Base-by-base conservation (phyloP, 169 alveolate species). In the Cryptosporidium baileyi region DNA sequence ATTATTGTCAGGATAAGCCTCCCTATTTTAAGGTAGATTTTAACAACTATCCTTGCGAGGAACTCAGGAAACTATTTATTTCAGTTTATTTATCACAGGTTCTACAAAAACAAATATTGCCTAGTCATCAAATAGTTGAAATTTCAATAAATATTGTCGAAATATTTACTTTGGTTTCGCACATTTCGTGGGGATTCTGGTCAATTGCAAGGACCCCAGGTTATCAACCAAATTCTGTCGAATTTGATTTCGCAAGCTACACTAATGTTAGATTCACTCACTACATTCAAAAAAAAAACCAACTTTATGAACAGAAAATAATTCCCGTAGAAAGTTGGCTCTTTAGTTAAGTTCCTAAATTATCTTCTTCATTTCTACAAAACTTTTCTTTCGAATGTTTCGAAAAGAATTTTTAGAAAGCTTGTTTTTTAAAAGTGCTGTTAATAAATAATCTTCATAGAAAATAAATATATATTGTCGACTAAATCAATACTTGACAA, bases 151-250 rank as follows among this genome's bases (percentile, higher is more conserved):
- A 88, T 9, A 63, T 91, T 11, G 57, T 92, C 3, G 94, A 92
- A 63, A 67, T 90, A 17, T 91, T 88, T 44, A 85, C 95, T 11
- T 45, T 92, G 57, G 92, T 93, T 15, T 80, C 91, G 9, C 92
- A 88, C 45, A 60, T 92, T 36, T 62, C 90, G 44, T 92, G 95
- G 95, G 93, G 92, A 43, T 80, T 89, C 17, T 92, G 95, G 95
- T 89, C 94, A 19, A 40, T 81, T 60, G 91, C 81, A 15, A 80
- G 91, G 44, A 81, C 80, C 61, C 61, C 91, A 13, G 82, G 82
- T 36, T 34, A 82, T 32, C 80, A 63, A 8, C 63, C 88, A 59
- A 82, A 51, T 85, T 44, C 91, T 28, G 59, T 60, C 47, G 63
- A 62, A 36, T 85, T 85, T 52, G 93, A 89, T 63, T 91, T 89